Conservation (phyloP, 2,329 filamentous ascomycete species). For the Monosporascus sp. region DNA sequence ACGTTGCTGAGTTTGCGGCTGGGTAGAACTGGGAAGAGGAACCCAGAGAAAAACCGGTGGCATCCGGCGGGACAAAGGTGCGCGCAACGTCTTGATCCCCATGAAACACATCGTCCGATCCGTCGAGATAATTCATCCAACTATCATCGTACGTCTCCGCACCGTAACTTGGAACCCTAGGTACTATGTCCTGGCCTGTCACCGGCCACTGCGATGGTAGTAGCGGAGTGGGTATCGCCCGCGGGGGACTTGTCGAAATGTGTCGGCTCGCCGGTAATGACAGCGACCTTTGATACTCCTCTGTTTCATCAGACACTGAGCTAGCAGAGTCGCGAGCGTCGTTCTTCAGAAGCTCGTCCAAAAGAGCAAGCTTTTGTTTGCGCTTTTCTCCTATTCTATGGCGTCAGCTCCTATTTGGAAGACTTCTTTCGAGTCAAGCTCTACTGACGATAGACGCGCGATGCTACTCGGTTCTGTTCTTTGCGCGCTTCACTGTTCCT, state of each 20-base stretch:
- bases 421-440: background rate
- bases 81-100: constrained; percentile 10
- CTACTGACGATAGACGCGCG: constrained; percentile 28
- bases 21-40: constrained; percentile 13
- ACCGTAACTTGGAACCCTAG: constrained; percentile 12
- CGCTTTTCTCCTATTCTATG: constrained; percentile 33
- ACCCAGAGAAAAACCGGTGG: constrained; percentile 6
- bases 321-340: constrained; percentile 25
- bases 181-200: constrained; percentile 12
- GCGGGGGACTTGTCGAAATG: constrained; percentile 20
- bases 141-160: constrained; percentile 15
- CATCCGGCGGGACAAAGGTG: constrained; percentile 9
- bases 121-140: constrained; percentile 14
- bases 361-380: constrained; percentile 36
- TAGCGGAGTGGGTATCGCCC: constrained; percentile 9
- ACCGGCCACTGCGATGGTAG: constrained; percentile 10
- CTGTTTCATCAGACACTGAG: constrained; percentile 24
- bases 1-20: background rate
- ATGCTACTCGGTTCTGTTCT: constrained; percentile 26
- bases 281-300: constrained; percentile 14
- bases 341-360: constrained; percentile 32
- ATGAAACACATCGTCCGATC: constrained; percentile 9
- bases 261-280: constrained; percentile 13
- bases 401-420: constrained; percentile 9
- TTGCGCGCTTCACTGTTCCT: constrained; percentile 25